Percentiles rank a stretch among this genome's conserved stretches.
phyloP scores from a whole-genome alignment of 257 asterid genomes.

The Phtheirospermum japonicum region DNA sequence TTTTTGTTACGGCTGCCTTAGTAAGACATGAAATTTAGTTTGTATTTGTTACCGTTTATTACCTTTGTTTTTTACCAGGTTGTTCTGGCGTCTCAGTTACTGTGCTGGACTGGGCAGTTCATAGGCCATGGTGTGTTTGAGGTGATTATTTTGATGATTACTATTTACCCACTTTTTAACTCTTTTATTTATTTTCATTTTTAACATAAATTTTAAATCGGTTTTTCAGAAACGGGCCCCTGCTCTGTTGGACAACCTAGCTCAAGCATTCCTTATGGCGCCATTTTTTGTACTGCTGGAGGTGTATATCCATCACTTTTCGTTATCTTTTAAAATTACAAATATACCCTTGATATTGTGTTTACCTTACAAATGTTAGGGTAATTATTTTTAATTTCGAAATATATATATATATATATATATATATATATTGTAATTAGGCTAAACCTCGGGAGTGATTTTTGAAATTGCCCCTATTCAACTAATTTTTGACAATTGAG shows the following conservation, averaged over 20 bases:
- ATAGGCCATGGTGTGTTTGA: slow-evolving; percentile 92
- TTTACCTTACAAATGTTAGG: neutral
- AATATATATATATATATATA: too few species aligned
- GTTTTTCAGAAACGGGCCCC: slow-evolving; percentile 92
- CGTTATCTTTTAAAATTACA: neutral
- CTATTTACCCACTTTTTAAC: neutral
- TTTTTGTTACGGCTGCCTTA: too few species aligned
- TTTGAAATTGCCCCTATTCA: neutral
- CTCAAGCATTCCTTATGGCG: slow-evolving; percentile 94
- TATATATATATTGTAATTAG: neutral
- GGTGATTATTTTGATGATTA: slow-evolving; percentile 45
- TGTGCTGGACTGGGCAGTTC: slow-evolving; percentile 95
- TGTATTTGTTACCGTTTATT: too few species aligned
- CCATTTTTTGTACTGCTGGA: slow-evolving; percentile 89
- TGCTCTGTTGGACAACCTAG: slow-evolving; percentile 89
- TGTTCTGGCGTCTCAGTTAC: slow-evolving; percentile 73
- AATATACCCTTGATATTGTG: neutral
- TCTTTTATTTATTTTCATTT: neutral
- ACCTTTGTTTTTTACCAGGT: slow-evolving; percentile 44
- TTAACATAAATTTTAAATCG: neutral
- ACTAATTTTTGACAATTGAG: neutral
- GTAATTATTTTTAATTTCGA: neutral
- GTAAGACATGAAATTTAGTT: too few species aligned
- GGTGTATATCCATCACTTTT: slow-evolving; percentile 41
- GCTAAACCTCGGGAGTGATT: neutral